Base-by-base conservation (phyloP, 192 early-diverging fungal species). In the Cladochytrium replicatum region DNA sequence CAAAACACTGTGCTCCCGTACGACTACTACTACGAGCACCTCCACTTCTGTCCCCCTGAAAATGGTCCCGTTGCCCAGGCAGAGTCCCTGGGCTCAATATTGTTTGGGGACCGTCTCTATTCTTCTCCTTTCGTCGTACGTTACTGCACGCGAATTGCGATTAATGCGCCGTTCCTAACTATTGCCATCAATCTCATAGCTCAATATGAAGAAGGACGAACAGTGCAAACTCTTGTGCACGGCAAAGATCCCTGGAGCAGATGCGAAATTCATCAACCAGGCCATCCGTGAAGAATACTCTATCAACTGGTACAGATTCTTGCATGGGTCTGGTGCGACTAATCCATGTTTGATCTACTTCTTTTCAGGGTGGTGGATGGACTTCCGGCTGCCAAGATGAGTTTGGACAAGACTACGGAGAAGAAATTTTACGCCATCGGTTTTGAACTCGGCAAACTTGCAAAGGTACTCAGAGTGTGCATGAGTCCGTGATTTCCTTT, bases 61-160 rank as follows among this genome's bases (percentile, higher is more conserved):
- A 74, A 68, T 32, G 87, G 81, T 0, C 75, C 50, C 21, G 24
- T 44, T 21, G 43, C 44, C 5, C 48, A 82, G 19, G 59, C 81
- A 24, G 92, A 96, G 61, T 84, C 81, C 7, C 70, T 97, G 41
- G 94, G 94, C 27, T 84, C 80, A 43, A 91, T 95, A 38, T 61
- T 98, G 32, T 93, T 98, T 79, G 94, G 94, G 1, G 91, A 98
- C 50, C 81, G 94, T 32, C 83, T 97, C 51, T 89, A 82, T 50
- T 69, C 68, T 43, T 96, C 92, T 1, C 69, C 69, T 1, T 89
- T 88, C 57, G 59, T 89, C 57, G 82, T 92, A 63, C 65, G 55
- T 25, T 11, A 15, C 30, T 24, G 29, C 17, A 17, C 13, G 1
- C 1, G n/a, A 43, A 21, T 26, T 48, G 19, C 2, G 2, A 13